Evolutionary conservation across 2,329 filamentous ascomycete genomes (phyloP).

Genomic region (Scedosporium boydii): DNA sequence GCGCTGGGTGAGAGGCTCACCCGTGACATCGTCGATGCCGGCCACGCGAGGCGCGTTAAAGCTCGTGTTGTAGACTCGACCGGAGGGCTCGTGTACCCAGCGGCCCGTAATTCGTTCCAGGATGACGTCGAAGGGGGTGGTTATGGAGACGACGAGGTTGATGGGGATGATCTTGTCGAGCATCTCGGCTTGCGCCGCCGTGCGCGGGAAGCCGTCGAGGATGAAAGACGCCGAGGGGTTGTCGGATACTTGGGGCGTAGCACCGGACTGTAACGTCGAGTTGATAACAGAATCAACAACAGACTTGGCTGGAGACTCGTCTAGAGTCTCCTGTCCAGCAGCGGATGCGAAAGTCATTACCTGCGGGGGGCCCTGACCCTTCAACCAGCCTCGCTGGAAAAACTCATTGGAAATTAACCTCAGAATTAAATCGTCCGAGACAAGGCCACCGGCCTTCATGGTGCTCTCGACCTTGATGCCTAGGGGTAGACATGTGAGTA

Average conservation of each 20-base stretch:
- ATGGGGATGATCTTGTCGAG: conserved; percentile 82
- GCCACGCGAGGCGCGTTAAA: conserved; percentile 79
- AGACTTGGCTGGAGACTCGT: conserved; percentile 4
- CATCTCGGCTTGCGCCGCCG: conserved; percentile 65
- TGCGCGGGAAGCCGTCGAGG: conserved; percentile 92
- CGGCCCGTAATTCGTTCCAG: conserved; percentile 82
- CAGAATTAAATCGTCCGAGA: conserved; percentile 84
- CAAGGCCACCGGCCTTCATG: conserved; percentile 82
- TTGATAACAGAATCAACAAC: conserved; percentile 31
- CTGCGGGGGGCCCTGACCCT: conserved; percentile 32
- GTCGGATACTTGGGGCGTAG: conserved; percentile 44
- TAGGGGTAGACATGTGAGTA: conserved; percentile 23
- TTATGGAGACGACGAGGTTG: conserved; percentile 81
- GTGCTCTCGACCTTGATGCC: conserved; percentile 83
- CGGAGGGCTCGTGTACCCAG: conserved; percentile 88
- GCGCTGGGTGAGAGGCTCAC: conserved; percentile 73
- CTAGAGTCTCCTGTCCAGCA: conserved; percentile 21
- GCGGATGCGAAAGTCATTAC: conserved; percentile 42
- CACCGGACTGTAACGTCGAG: background rate
- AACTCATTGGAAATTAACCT: conserved; percentile 89
- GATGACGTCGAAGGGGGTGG: conserved; percentile 79
- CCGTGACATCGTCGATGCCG: conserved; percentile 83
- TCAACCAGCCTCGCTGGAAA: conserved; percentile 74
- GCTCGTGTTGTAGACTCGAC: conserved; percentile 87
- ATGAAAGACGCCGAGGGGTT: conserved; percentile 80